Conservation (phyloP, 805 yeast genomes). For the Wickerhamomyces tratensis region DNA sequence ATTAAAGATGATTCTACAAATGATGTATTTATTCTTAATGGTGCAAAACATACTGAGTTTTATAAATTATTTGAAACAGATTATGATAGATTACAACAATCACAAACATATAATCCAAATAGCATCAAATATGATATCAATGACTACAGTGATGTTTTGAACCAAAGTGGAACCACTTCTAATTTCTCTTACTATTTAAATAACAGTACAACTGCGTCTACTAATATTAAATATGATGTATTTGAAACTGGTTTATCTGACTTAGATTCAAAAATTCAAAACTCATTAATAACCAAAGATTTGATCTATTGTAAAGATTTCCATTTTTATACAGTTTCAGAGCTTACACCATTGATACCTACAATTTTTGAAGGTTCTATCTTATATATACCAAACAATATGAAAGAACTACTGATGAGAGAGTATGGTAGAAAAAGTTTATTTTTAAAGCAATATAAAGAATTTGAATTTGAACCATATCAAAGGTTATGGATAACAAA, state of each 20-base stretch:
- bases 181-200: too few species aligned
- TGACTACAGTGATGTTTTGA: too few species aligned
- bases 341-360: constrained; percentile 39
- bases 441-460: constrained; percentile 25
- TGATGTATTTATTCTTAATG: background rate
- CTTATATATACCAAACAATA: constrained; percentile 42
- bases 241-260: background rate
- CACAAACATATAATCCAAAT: background rate
- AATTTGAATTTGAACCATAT: constrained; percentile 27
- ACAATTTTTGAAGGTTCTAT: constrained; percentile 54
- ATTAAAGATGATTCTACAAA: background rate
- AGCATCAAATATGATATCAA: too few species aligned
- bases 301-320: constrained; percentile 42
- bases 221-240: too few species aligned
- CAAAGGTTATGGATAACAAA: constrained; percentile 7
- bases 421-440: constrained; percentile 34
- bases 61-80: constrained; percentile 4
- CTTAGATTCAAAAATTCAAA: background rate
- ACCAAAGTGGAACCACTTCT: too few species aligned
- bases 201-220: too few species aligned
- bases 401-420: constrained; percentile 27
- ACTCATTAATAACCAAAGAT: background rate
- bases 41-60: constrained; percentile 1
- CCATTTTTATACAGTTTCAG: constrained; percentile 40
- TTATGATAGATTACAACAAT: constrained; percentile 6